Percentiles rank a stretch among this genome's conserved stretches.
These are phyloP conservation scores for Porodaedalea pini DNA, from an alignment of 1,284 basidiomycete species.

Conservation along the genomic window DNA sequence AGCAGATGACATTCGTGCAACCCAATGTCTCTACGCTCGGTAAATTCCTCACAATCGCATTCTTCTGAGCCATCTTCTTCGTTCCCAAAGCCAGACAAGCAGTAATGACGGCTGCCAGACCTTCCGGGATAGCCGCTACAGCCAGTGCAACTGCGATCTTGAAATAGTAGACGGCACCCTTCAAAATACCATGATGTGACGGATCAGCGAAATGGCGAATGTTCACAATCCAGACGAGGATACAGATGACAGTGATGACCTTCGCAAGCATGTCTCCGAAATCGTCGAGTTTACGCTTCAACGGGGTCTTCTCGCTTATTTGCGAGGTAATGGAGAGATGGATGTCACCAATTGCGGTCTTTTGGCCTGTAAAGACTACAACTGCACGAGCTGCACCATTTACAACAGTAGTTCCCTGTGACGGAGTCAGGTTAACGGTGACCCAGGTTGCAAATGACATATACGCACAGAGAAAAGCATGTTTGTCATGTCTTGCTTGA, in stretches of 20 bases:
- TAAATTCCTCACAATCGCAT: slow-evolving; percentile 92
- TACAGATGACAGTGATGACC: slow-evolving; percentile 92
- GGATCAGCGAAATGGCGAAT: slow-evolving; percentile 92
- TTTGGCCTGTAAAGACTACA: slow-evolving; percentile 80
- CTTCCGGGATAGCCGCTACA: slow-evolving; percentile 95
- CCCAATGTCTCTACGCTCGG: slow-evolving; percentile 97
- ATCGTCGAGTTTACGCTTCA: slow-evolving; percentile 94
- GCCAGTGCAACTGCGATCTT: slow-evolving; percentile 96
- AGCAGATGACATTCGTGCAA: slow-evolving; percentile 95
- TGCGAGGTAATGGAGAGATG: slow-evolving; percentile 90
- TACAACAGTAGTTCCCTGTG: slow-evolving; percentile 88
- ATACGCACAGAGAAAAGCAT: slow-evolving; percentile 82
- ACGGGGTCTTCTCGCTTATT: slow-evolving; percentile 88
- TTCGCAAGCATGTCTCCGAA: slow-evolving; percentile 95
- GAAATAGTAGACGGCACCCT: slow-evolving; percentile 95
- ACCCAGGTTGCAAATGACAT: neutral
- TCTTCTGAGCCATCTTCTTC: slow-evolving; percentile 97
- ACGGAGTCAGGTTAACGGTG: neutral
- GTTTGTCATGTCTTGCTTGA: slow-evolving; percentile 95
- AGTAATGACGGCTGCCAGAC: slow-evolving; percentile 92
- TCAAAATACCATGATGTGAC: slow-evolving; percentile 81
- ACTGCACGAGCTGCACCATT: slow-evolving; percentile 84
- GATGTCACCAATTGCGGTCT: slow-evolving; percentile 92
- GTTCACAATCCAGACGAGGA: slow-evolving; percentile 95
- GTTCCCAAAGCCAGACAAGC: slow-evolving; percentile 94